Conservation (phyloP, 176 grass and related monocot genomes). For the Aegilops bicornis region DNA sequence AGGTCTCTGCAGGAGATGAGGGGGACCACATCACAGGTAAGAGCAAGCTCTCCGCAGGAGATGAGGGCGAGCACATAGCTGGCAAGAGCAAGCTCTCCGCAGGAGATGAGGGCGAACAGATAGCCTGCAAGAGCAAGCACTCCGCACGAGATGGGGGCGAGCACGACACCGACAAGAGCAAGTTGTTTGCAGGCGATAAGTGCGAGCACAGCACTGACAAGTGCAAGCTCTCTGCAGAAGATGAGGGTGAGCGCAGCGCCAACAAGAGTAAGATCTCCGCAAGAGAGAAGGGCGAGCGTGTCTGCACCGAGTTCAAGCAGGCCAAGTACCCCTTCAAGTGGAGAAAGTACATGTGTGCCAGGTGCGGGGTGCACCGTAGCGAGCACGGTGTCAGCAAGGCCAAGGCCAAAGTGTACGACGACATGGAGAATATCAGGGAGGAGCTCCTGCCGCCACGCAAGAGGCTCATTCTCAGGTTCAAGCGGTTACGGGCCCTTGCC, state of each 20-base stretch:
- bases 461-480: conserved; percentile 1
- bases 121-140: no score
- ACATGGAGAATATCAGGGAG: neutral
- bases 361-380: neutral
- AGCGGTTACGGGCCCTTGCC: neutral
- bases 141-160: neutral
- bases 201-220: neutral
- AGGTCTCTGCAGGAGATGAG: no score
- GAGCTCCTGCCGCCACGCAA: conserved; percentile 36
- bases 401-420: neutral
- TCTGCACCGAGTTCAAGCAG: neutral
- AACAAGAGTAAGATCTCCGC: neutral
- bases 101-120: no score
- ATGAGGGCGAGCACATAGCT: no score
- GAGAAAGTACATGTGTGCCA: conserved; percentile 11
- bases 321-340: conserved; percentile 12
- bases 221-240: neutral
- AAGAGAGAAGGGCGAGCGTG: neutral
- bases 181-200: neutral
- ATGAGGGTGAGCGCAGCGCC: neutral
- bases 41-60: no score
- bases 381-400: neutral
- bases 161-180: neutral
- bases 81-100: no score
- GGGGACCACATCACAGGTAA: no score